Evolutionary conservation across 1,139 yeast genomes (phyloP), one percentile per base, ranked within the genome.

Genomic region (Pichia sp.): DNA sequence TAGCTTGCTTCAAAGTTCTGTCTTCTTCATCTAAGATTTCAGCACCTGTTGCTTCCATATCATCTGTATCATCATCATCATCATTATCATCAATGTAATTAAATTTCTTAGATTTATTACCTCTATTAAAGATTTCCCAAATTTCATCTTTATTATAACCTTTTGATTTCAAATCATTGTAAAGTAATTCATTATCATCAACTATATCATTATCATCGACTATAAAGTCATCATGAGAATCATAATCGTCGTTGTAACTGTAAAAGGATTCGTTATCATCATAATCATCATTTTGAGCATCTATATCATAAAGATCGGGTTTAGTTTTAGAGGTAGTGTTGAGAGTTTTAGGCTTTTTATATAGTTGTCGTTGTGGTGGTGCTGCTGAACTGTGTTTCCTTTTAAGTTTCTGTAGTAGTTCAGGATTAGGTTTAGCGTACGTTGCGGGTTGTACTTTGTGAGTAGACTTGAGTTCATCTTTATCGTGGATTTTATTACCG

Each of bases 21-120:
- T 66, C 72, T 60, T 89, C 97, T 56, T 89, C 97, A 41, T 75
- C 84, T 34, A 86, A 64, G 31, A 89, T 77, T 51, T 89, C 96
- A 23, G 79, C 79, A 18, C 96, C 96, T 1, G 93, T 82, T 7
- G 96, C 96, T 57, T 89, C 96, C 96, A 89, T 89, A 55, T 84
- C 94, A 45, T 80, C 85, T 28, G 72, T 71, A 40, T 79, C 78
- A 43, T 78, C 81, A 40, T 79, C 78, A 43, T 78, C 80, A 39
- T 72, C 77, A 46, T 69, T 69, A 14, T 20, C 18, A 33, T 66
- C 60, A 28, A 64, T 63, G 47, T 66, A 67, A 1, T 66, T 71
- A 67, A 49, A 71, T 71, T 35, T 42, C 30, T 42, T 44, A n/a
- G n/a, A n/a, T n/a, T 26, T 26, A 26, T 18, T 17, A 3, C 88